Evolutionary conservation across 805 yeast genomes (phyloP).

Genomic region (Starmerella asiatica): DNA sequence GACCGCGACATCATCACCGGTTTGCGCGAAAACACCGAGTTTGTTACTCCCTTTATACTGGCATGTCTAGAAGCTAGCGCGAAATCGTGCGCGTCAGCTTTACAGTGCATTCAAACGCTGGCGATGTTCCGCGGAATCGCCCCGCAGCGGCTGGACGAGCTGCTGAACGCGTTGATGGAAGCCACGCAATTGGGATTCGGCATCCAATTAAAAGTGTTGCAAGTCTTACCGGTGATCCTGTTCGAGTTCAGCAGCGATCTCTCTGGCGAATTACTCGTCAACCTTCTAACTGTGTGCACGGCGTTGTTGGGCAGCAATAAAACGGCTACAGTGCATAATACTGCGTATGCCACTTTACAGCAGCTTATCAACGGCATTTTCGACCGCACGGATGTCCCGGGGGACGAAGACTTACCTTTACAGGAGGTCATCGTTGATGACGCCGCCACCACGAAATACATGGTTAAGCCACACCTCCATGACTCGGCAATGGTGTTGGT

Average conservation of each 20-base stretch:
- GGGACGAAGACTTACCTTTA: not conserved
- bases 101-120: slow-evolving; percentile 56
- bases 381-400: slow-evolving; percentile 41
- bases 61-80: slow-evolving; percentile 66
- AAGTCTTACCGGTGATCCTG: slow-evolving; percentile 62
- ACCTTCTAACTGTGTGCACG: slow-evolving; percentile 55
- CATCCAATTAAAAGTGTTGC: slow-evolving; percentile 74
- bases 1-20: slow-evolving; percentile 7
- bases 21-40: slow-evolving; percentile 32
- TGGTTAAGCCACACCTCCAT: slow-evolving; percentile 40
- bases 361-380: slow-evolving; percentile 69
- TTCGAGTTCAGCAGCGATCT: slow-evolving; percentile 47
- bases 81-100: slow-evolving; percentile 55
- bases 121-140: slow-evolving; percentile 46
- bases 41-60: slow-evolving; percentile 53
- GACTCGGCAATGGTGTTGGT: slow-evolving; percentile 59
- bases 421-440: slow-evolving; percentile 13
- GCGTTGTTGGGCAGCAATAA: slow-evolving; percentile 56
- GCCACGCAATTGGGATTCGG: slow-evolving; percentile 67
- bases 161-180: slow-evolving; percentile 56
- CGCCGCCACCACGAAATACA: slow-evolving; percentile 30
- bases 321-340: slow-evolving; percentile 64
- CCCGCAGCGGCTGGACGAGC: slow-evolving; percentile 33
- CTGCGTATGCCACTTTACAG: slow-evolving; percentile 87
- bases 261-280: slow-evolving; percentile 42